A percentile compares a stretch with the other conserved stretches of the same genome.
Conservation (phyloP, 176 grass and related monocot genomes). For the Aegilops bicornis region DNA sequence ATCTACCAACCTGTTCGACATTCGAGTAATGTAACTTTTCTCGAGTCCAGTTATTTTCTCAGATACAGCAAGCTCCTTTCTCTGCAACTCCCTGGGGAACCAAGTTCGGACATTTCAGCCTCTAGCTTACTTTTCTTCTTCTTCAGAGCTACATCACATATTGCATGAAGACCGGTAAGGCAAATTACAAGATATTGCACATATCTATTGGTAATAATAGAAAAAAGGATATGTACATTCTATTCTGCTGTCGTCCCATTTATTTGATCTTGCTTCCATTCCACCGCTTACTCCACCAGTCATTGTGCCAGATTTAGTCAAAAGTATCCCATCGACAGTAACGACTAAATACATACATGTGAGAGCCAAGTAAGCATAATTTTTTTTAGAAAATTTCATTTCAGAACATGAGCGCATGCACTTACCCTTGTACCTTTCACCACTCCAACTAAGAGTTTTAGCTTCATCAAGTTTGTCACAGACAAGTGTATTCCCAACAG, state of each 20-base stretch:
- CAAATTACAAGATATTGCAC: conserved; percentile 16
- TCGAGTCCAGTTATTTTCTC: conserved; percentile 94
- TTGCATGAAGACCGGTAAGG: conserved; percentile 31
- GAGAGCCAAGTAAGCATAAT: neutral
- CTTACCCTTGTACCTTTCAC: conserved; percentile 96
- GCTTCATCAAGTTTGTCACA: conserved; percentile 99
- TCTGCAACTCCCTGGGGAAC: conserved; percentile 83
- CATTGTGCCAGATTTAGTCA: conserved; percentile 97
- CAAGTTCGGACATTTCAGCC: conserved; percentile 79
- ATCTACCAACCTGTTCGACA: conserved; percentile 72
- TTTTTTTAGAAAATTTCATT: conserved; percentile 25
- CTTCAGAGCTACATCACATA: conserved; percentile 75
- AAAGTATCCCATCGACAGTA: conserved; percentile 90
- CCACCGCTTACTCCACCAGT: conserved; percentile 98
- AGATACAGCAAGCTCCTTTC: conserved; percentile 79
- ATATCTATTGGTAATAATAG: conserved; percentile 6
- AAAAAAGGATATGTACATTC: conserved; percentile 43
- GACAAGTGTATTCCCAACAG: conserved; percentile 98
- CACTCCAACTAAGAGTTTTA: conserved; percentile 91
- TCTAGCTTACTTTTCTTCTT: conserved; percentile 71
- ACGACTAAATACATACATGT: conserved; percentile 63
- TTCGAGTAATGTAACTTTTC: conserved; percentile 85
- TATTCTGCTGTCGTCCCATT: conserved; percentile 92
- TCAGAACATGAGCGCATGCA: conserved; percentile 23
- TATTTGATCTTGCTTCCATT: conserved; percentile 99